Percentiles rank a stretch among this genome's conserved stretches.
Conservation (phyloP, 2,329 filamentous ascomycete species). For the Penicillium polonicum region DNA sequence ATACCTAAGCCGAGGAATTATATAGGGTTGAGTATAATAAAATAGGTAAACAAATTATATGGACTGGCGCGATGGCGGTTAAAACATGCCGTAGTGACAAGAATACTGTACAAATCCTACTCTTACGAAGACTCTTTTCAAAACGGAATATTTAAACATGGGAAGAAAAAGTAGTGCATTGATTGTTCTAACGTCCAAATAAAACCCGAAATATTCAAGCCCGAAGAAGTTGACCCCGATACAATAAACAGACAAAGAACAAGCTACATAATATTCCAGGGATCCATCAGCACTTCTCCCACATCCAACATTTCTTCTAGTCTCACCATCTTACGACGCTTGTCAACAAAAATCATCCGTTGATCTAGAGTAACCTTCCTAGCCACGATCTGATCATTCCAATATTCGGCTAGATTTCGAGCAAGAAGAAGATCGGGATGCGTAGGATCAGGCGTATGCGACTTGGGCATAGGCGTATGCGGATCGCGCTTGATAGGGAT, state of each 20-base stretch:
- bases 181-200: background rate
- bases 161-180: background rate
- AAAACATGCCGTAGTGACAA: no score
- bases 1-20: no score
- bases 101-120: background rate
- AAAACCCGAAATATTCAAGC: background rate
- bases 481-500: background rate
- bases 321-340: background rate
- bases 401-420: background rate
- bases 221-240: background rate
- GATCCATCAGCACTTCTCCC: background rate
- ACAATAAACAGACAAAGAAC: background rate
- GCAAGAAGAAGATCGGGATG: slow-evolving; percentile 1
- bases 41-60: no score
- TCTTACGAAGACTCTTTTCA: background rate
- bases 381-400: background rate
- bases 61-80: no score
- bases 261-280: background rate
- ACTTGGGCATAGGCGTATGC: background rate
- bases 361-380: background rate
- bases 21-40: no score
- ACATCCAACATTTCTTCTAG: slow-evolving; percentile 3
- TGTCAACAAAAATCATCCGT: background rate
- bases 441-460: background rate
- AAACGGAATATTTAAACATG: no score